Conservation (phyloP, 2,329 filamentous ascomycete species). For the Juglanconis sp. region DNA sequence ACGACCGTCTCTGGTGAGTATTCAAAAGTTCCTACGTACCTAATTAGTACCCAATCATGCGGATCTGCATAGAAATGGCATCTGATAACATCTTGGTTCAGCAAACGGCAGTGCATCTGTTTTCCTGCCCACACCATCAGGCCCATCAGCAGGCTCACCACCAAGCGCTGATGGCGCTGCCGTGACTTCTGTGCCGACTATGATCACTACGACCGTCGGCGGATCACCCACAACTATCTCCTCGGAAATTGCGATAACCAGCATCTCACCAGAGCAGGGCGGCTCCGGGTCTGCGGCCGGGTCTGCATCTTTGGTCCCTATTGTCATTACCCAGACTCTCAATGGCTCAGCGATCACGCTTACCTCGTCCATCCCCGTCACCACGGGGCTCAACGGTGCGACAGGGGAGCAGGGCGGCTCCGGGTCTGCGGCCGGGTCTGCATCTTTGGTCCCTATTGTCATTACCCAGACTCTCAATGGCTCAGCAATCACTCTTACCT, state of each 20-base stretch:
- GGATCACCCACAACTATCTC: not conserved
- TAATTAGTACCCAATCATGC: not conserved
- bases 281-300: not conserved
- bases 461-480: not conserved
- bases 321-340: not conserved
- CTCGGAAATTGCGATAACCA: not conserved
- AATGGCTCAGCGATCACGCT: not conserved
- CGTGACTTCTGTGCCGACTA: not conserved
- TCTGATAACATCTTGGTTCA: not conserved
- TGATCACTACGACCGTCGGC: not conserved
- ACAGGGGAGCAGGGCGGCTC: not conserved
- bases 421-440: not conserved
- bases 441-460: not conserved
- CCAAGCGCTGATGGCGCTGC: not conserved
- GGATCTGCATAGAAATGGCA: not conserved
- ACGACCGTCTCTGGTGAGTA: constrained; percentile 5
- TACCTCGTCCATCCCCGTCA: not conserved
- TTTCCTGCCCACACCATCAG: constrained; percentile 1
- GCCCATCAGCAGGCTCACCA: not conserved
- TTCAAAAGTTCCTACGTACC: not conserved
- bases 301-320: not conserved
- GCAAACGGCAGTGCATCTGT: not conserved
- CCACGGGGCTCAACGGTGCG: not conserved
- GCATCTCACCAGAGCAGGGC: not conserved
- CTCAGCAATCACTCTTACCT: not conserved